Evolutionary conservation across 208 protist genomes (phyloP).

Genomic region (Wallacemonas sp.): DNA sequence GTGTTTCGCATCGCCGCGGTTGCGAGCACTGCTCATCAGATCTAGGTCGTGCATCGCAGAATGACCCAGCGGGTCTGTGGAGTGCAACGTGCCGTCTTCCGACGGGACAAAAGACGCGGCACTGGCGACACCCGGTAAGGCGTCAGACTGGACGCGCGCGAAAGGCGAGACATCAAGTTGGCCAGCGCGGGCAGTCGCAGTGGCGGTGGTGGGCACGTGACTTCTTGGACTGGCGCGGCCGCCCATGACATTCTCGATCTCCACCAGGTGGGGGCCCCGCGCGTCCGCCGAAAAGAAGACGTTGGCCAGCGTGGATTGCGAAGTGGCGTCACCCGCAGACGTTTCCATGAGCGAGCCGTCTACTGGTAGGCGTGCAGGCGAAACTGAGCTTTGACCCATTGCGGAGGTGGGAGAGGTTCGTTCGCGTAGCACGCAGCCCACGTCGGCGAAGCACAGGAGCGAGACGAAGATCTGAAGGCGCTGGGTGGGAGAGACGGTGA

Average conservation of each 20-base stretch:
- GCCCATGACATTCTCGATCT: slow-evolving; percentile 9
- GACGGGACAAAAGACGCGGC: no score
- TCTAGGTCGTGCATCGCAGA: no score
- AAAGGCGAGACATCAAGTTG: slow-evolving; percentile 7
- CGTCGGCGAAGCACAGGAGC: slow-evolving; percentile 29
- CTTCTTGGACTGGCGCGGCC: neutral
- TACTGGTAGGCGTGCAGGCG: neutral
- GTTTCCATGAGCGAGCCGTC: neutral
- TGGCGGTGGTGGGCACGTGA: neutral
- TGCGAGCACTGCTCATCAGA: no score
- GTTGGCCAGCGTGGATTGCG: neutral
- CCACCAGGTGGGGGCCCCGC: slow-evolving; percentile 2
- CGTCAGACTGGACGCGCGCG: neutral
- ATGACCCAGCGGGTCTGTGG: no score
- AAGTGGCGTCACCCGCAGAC: neutral
- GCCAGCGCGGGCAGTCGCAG: neutral
- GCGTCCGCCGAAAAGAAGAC: slow-evolving; percentile 14
- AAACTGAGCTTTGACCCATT: neutral
- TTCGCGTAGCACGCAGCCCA: slow-evolving; percentile 22
- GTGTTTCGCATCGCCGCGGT: no score
- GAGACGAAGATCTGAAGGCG: slow-evolving; percentile 26
- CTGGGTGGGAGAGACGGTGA: slow-evolving; percentile 1
- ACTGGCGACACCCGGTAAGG: no score
- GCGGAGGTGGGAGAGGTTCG: neutral
- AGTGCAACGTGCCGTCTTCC: no score